Evolutionary conservation across 164 flowering plant species (phyloP).

Genomic region (Paratinospora sagittata): DNA sequence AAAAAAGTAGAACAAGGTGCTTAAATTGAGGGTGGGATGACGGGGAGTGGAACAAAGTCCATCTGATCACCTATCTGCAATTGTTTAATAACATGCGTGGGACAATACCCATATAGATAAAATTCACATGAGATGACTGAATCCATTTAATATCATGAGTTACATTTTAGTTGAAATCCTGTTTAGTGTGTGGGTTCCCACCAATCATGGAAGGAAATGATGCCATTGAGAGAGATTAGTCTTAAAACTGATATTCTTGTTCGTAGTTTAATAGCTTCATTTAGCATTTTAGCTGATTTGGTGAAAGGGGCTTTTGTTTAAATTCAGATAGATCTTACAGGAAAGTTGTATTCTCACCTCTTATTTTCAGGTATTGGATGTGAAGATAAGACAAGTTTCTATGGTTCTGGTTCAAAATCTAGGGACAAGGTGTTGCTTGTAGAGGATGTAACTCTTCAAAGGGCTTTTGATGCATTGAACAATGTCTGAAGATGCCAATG

Average conservation of each 20-base stretch:
- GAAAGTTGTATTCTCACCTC: too few relatives aligned
- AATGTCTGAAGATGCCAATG: slow-evolving; percentile 37
- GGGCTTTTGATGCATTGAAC: slow-evolving; percentile 60
- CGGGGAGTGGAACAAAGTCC: not conserved
- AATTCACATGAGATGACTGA: not conserved
- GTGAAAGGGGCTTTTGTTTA: not conserved
- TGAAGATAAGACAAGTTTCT: too few relatives aligned
- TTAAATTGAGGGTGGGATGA: too few relatives aligned
- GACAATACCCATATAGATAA: not conserved
- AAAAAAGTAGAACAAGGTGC: too few relatives aligned
- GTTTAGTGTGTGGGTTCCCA: not conserved
- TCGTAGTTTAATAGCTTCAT: not conserved
- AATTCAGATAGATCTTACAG: not conserved
- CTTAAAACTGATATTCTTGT: not conserved
- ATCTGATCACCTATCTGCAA: not conserved
- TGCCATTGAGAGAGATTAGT: not conserved
- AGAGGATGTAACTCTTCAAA: slow-evolving; percentile 62
- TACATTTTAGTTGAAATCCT: not conserved
- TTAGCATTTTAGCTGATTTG: not conserved
- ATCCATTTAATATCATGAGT: not conserved
- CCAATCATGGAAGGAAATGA: not conserved
- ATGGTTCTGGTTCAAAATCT: too few relatives aligned
- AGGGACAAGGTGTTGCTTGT: slow-evolving; percentile 77
- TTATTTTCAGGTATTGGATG: too few relatives aligned
- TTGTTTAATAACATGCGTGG: not conserved